Conservation (phyloP, 352 stramenopile species). For the Pythium aquatile region DNA sequence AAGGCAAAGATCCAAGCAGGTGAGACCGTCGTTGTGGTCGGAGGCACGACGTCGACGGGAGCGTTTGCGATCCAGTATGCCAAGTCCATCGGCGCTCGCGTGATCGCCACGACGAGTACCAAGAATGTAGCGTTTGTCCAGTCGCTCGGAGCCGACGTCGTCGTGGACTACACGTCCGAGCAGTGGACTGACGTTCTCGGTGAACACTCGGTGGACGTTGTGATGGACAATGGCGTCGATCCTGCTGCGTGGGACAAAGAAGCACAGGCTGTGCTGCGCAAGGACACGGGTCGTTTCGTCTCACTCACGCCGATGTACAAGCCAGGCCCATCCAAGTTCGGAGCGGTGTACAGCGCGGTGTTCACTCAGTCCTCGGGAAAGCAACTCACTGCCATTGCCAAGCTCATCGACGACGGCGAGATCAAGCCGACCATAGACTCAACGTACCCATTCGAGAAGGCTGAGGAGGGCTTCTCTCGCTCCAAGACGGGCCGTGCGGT, state of each 20-base stretch:
- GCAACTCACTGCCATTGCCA: slow-evolving; percentile 32
- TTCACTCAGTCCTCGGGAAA: slow-evolving; percentile 14
- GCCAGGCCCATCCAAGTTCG: slow-evolving; percentile 49
- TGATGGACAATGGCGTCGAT: slow-evolving; percentile 15
- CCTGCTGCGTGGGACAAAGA: slow-evolving; percentile 28
- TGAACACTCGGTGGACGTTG: slow-evolving; percentile 10
- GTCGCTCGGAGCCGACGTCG: slow-evolving; percentile 32
- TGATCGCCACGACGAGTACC: slow-evolving; percentile 31
- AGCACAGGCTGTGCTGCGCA: slow-evolving; percentile 32
- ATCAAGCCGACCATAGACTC: slow-evolving; percentile 31
- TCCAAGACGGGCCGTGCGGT: slow-evolving; percentile 37
- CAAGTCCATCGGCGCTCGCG: not conserved
- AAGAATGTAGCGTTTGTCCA: slow-evolving; percentile 32
- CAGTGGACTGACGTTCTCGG: slow-evolving; percentile 31
- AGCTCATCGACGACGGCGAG: slow-evolving; percentile 33
- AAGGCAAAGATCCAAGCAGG: slow-evolving; percentile 32
- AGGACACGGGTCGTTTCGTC: slow-evolving; percentile 37
- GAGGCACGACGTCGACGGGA: slow-evolving; percentile 33
- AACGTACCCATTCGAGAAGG: slow-evolving; percentile 39
- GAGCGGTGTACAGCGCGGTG: slow-evolving; percentile 27
- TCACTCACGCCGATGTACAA: slow-evolving; percentile 28
- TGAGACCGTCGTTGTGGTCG: slow-evolving; percentile 39
- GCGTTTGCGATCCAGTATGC: slow-evolving; percentile 23
- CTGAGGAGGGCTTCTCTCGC: slow-evolving; percentile 35
- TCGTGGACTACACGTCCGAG: slow-evolving; percentile 40